Base-by-base conservation (phyloP, 345 rosid genomes). In the Sapria himalayana region DNA sequence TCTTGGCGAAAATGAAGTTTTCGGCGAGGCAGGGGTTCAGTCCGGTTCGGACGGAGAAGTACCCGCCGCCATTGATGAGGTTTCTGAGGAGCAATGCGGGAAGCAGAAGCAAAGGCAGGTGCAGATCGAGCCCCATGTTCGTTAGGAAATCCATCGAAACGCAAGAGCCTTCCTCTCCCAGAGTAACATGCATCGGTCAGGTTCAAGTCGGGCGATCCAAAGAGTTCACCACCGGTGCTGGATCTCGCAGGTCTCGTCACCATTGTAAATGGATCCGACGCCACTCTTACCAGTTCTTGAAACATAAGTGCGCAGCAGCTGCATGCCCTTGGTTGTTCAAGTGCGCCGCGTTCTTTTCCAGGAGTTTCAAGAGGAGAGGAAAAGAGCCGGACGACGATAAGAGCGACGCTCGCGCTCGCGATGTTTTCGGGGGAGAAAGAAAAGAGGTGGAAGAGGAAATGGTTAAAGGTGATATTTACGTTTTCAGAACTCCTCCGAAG, bases 141-240 rank as follows among this genome's bases (percentile, higher is more conserved):
- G 58, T 75, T 13, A 66, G 78, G 15, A 74, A 67, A 64, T 52
- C 67, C 56, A 53, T 59, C 38, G 81, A 78, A 61, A 71, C 81
- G 3, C 93, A 73, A 41, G 96, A 85, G 37, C 96, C 96, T 11
- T 51, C 92, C 27, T 85, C 96, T 7, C 96, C 96, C 0, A 78
- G 75, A 51, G 96, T 85, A 24, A 81, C 96, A 21, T 85, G 96
- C 93, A 78, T 85, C 79, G 96, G 96, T 15, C 94, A 85, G 50
- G 94, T 85, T 41, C 80, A 84, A 35, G 86, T 71, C 54, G 57
- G 57, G 16, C 67, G 91, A 14, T 68, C 80, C 18, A 71, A 70
- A 33, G 61, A 66, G 24, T 25, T 47, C 19, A 45, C 45, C 13
- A n/a, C 19, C 41, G 27, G 10, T 27, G 20, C 21, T 16, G 54